phyloP scores from a whole-genome alignment of 139 green algal species.

The Chlamydomonas eustigma region DNA sequence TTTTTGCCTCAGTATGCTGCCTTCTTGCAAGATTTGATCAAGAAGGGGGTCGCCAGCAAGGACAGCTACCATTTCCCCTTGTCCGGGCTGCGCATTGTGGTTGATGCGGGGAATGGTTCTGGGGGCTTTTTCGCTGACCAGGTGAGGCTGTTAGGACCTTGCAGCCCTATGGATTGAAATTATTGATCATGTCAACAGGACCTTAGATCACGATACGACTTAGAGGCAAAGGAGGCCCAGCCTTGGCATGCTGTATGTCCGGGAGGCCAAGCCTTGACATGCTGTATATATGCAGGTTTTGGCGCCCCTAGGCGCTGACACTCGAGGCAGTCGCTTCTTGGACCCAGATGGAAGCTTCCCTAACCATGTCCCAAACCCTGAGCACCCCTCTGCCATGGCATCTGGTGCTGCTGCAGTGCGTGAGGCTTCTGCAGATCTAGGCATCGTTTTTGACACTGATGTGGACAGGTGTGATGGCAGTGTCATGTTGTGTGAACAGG shows the following conservation, averaged over 20 bases:
- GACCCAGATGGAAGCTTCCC: constrained; percentile 89
- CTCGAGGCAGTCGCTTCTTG: constrained; percentile 80
- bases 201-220: no score
- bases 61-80: constrained; percentile 56
- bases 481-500: no score
- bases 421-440: constrained; percentile 73
- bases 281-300: no score
- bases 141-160: constrained; percentile 16
- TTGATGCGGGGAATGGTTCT: constrained; percentile 83
- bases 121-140: constrained; percentile 81
- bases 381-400: constrained; percentile 86
- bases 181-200: not conserved
- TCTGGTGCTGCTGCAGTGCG: constrained; percentile 25
- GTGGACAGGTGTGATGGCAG: constrained; percentile 94
- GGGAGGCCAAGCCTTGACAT: no score
- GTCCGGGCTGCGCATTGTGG: constrained; percentile 40
- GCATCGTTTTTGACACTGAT: constrained; percentile 96
- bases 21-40: constrained; percentile 67
- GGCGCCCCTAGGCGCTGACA: constrained; percentile 84
- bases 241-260: no score
- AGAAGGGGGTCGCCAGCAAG: constrained; percentile 32
- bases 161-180: not conserved
- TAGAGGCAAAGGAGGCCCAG: no score
- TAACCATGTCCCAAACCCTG: constrained; percentile 93
- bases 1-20: constrained; percentile 58